Evolutionary conservation across 768 basidiomycete genomes (phyloP).

Genomic region (Mycena floridula): DNA sequence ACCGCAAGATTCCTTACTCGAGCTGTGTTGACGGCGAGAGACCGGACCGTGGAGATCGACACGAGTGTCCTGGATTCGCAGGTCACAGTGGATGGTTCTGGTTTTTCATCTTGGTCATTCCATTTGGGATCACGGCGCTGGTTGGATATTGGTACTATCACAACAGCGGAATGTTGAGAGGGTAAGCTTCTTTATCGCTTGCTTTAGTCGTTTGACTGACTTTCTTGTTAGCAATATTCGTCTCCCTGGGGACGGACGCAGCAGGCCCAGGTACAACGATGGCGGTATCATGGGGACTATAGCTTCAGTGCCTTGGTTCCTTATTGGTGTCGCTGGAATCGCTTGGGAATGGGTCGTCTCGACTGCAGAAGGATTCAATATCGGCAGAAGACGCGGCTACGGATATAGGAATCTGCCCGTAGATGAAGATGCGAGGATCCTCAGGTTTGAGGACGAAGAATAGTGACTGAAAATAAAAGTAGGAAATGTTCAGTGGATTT

Average conservation of each 20-base stretch:
- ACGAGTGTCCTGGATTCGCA: conserved; percentile 77
- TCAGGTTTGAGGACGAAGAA: conserved; percentile 80
- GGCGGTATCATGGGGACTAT: conserved; percentile 61
- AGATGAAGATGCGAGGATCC: conserved; percentile 84
- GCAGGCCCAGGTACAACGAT: conserved; percentile 25
- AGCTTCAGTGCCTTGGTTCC: conserved; percentile 86
- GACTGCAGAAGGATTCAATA: conserved; percentile 29
- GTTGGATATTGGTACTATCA: conserved; percentile 81
- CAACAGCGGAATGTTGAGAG: conserved; percentile 64
- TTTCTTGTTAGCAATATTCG: conserved; percentile 60
- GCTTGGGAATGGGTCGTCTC: conserved; percentile 62
- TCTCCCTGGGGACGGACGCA: conserved; percentile 56
- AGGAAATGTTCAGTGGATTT: too few relatives aligned
- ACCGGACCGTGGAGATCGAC: conserved; percentile 68
- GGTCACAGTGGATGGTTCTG: conserved; percentile 80
- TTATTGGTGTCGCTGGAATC: conserved; percentile 72
- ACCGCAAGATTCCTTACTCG: conserved; percentile 88
- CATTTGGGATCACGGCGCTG: conserved; percentile 70
- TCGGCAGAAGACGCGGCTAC: conserved; percentile 40
- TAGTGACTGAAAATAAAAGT: too few relatives aligned
- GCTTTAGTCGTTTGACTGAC: conserved; percentile 9
- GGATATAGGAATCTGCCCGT: conserved; percentile 77
- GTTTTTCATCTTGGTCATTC: conserved; percentile 68
- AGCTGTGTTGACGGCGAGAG: conserved; percentile 75
- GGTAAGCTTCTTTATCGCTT: conserved; percentile 38